These are phyloP conservation scores for Limonium bicolor DNA, from an alignment of 148 eudicot genomes.

Conservation along the genomic window DNA sequence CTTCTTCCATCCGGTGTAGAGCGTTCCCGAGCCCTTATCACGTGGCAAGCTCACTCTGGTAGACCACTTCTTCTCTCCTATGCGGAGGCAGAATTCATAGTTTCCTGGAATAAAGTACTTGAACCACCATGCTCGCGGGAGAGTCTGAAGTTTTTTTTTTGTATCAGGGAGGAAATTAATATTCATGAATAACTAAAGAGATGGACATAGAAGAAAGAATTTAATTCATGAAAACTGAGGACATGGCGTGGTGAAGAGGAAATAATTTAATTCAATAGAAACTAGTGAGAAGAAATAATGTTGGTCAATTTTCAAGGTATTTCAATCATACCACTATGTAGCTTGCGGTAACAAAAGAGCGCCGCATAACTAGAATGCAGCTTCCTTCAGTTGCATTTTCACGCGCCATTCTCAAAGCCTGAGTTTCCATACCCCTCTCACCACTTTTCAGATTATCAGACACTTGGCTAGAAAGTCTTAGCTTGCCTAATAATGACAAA, in stretches of 20 bases:
- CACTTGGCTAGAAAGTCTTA: neutral
- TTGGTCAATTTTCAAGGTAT: neutral
- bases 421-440: conserved; percentile 12
- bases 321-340: conserved; percentile 13
- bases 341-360: conserved; percentile 17
- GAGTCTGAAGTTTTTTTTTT: conserved; percentile 6
- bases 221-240: neutral
- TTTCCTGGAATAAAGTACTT: conserved; percentile 6
- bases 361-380: conserved; percentile 17
- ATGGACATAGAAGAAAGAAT: neutral
- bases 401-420: conserved; percentile 10
- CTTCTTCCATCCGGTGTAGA: conserved; percentile 18
- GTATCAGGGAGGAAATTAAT: neutral
- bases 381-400: conserved; percentile 7
- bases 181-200: neutral
- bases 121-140: conserved; percentile 17
- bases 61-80: conserved; percentile 20
- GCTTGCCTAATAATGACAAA: neutral
- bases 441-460: conserved; percentile 12
- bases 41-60: conserved; percentile 5
- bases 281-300: neutral
- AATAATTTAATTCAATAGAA: neutral
- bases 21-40: conserved; percentile 3
- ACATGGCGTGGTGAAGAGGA: neutral
- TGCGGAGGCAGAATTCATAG: conserved; percentile 12